A percentile compares a stretch with the other conserved stretches of the same genome.
Conservation (phyloP, 1,284 basidiomycete genomes). For the Tremellales sp. region DNA sequence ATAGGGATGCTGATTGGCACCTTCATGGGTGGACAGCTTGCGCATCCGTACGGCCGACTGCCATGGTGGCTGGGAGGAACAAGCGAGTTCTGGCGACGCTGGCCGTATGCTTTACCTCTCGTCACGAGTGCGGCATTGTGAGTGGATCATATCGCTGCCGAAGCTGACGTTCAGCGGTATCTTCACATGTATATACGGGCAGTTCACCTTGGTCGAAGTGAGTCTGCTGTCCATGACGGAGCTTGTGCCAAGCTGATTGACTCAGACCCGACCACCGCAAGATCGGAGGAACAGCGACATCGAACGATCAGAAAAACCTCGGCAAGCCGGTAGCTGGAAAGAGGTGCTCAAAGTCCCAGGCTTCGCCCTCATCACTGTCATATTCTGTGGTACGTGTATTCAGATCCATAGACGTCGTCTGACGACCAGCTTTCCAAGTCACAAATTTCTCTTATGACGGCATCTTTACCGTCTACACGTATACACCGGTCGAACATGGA, state of each 20-base stretch:
- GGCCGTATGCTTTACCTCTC: conserved; percentile 28
- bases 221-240: background rate
- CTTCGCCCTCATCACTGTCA: conserved; percentile 12
- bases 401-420: background rate
- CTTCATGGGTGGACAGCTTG: conserved; percentile 24
- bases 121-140: conserved; percentile 12
- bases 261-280: background rate
- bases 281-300: background rate
- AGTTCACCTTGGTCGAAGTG: conserved; percentile 9
- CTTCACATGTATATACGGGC: background rate
- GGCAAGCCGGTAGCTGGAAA: background rate
- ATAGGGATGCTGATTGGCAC: conserved; percentile 19
- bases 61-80: conserved; percentile 22
- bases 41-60: conserved; percentile 23
- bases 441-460: conserved; percentile 22
- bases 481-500: conserved; percentile 14
- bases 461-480: conserved; percentile 22
- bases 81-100: conserved; percentile 12
- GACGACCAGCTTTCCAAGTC: conserved; percentile 14
- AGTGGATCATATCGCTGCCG: conserved; percentile 3
- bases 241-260: background rate
- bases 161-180: background rate
- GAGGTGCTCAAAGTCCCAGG: conserved; percentile 14
- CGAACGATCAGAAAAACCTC: background rate
- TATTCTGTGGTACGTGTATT: conserved; percentile 17